Evolutionary conservation across 2,329 filamentous ascomycete species (phyloP).

Genomic region (Colletotrichum melonis): DNA sequence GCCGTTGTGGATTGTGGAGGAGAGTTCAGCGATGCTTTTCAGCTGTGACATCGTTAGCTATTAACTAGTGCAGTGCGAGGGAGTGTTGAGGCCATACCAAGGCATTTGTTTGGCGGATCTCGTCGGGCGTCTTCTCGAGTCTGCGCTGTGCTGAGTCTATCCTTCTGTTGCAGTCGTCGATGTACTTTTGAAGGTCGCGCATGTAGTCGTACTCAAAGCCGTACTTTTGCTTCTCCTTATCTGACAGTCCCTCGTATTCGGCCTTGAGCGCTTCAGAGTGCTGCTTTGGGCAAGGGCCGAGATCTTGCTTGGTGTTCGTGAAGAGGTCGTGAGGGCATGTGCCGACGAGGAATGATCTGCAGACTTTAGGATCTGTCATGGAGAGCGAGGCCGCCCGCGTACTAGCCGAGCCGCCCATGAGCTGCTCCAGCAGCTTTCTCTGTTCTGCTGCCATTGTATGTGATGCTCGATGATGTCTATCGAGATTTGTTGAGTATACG

Average conservation of each 20-base stretch:
- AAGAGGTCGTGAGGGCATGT: slow-evolving; percentile 77
- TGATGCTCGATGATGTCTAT: neutral
- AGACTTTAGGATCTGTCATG: slow-evolving; percentile 74
- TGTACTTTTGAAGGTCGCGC: slow-evolving; percentile 94
- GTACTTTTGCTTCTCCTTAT: slow-evolving; percentile 79
- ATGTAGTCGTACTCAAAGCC: slow-evolving; percentile 98
- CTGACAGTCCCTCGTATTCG: slow-evolving; percentile 83
- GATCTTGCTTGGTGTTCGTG: slow-evolving; percentile 98
- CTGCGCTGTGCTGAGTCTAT: slow-evolving; percentile 92
- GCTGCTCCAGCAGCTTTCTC: slow-evolving; percentile 97
- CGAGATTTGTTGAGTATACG: slow-evolving; percentile 3
- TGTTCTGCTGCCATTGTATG: slow-evolving; percentile 91
- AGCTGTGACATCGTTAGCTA: slow-evolving; percentile 59
- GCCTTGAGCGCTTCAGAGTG: slow-evolving; percentile 90
- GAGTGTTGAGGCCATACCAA: slow-evolving; percentile 60
- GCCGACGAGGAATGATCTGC: slow-evolving; percentile 38
- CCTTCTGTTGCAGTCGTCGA: slow-evolving; percentile 93
- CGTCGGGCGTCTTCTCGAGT: slow-evolving; percentile 96
- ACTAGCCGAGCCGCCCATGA: slow-evolving; percentile 81
- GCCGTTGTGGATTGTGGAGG: slow-evolving; percentile 81
- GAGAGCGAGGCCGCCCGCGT: slow-evolving; percentile 84
- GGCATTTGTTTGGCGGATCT: slow-evolving; percentile 94
- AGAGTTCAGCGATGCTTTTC: slow-evolving; percentile 86
- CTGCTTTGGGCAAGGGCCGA: slow-evolving; percentile 87
- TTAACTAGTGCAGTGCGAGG: neutral